Evolutionary conservation across 768 basidiomycete genomes (phyloP), one percentile per base, ranked within the genome.

Genomic region (Boletus patriciae): DNA sequence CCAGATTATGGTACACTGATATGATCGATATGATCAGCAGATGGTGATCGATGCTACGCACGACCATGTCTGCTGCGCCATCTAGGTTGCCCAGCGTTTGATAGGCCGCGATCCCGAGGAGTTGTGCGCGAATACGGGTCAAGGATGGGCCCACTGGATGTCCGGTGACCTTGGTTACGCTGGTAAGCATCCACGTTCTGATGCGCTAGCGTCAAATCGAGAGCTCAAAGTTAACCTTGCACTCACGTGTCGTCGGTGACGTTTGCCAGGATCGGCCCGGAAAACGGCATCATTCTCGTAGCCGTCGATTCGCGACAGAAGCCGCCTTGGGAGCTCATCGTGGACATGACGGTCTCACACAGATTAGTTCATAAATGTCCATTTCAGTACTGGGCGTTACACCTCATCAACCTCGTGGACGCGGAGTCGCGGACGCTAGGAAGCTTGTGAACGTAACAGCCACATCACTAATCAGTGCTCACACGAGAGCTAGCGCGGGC

Each of bases 271-370:
- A 87, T 94, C 62, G 92, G 92, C 6, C 92, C 93, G 1, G 92
- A 95, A 69, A 95, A 95, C 72, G 94, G 93, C 47, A 87, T 95
- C 3, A 94, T 96, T 57, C 83, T 90, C 1, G 91, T 86, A 1
- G 91, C 92, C 2, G 91, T 96, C 16, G 82, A 91, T 69, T 77
- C 86, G 34, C 74, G 87, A 62, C 78, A 81, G 57, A 95, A 96
- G 75, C 93, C 94, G 3, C 74, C 96, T 4, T 97, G 94, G 94
- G 94, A 95, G 71, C 79, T 96, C 10, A 78, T 96, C 46, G 87
- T 87, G 4, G 94, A 96, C 64, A 92, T 96, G 76, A 88, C 46
- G 74, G 9, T 29, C 40, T 66, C 60, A 60, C 49, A 46, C 23
- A 23, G 25, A 51, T 16, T 31, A 19, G 46, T 29, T 46, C 9